A percentile compares a stretch with the other conserved stretches of the same genome.
Evolutionary conservation across 495 filamentous ascomycete genomes (phyloP).

Genomic region (Chaetomium cochliodes): DNA sequence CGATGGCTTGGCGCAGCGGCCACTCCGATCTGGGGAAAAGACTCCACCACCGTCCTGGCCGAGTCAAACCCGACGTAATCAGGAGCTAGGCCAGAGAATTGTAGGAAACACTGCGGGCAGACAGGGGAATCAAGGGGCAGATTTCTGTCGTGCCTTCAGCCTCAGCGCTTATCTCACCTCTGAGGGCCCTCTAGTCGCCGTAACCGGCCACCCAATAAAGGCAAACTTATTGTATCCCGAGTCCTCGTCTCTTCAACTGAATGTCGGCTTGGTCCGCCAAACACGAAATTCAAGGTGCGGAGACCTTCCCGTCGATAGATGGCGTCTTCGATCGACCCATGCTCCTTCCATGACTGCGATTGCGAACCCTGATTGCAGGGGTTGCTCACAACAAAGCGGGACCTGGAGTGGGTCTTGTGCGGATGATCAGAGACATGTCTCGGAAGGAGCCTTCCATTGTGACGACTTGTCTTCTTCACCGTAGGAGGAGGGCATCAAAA

Average conservation of each 20-base stretch:
- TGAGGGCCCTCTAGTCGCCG: neutral
- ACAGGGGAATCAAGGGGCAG: neutral
- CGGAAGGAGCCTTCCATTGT: slow-evolving; percentile 6
- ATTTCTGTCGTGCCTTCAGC: neutral
- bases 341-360: neutral
- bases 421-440: slow-evolving; percentile 13
- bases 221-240: neutral
- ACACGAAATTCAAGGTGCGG: neutral
- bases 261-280: neutral
- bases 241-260: neutral
- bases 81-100: slow-evolving; percentile 30
- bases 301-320: neutral
- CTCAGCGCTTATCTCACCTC: neutral
- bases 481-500: too few species aligned
- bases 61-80: slow-evolving; percentile 32
- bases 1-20: slow-evolving; percentile 22
- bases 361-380: neutral
- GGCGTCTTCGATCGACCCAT: neutral
- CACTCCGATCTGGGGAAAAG: slow-evolving; percentile 28
- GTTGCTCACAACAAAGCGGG: neutral
- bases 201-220: neutral
- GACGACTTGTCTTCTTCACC: neutral
- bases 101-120: neutral
- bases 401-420: neutral
- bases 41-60: slow-evolving; percentile 17